phyloP scores from a whole-genome alignment of 768 basidiomycete genomes.

The Russula vinacea region DNA sequence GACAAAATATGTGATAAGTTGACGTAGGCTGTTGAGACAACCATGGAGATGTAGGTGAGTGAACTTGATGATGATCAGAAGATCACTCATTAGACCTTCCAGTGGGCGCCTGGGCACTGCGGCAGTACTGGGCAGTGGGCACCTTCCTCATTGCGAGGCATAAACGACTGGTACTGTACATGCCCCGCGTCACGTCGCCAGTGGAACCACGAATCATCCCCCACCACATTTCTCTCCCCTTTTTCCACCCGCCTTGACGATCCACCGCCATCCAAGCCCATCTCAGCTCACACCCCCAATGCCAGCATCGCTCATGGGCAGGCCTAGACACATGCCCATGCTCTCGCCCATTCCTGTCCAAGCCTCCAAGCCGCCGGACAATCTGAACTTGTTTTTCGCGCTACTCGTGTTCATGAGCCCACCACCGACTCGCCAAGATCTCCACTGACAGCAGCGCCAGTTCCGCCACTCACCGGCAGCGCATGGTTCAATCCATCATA shows the following conservation, averaged over 20 bases:
- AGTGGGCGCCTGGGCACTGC: too few species aligned
- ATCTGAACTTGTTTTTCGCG: background rate
- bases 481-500: slow-evolving; percentile 13
- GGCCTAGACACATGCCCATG: too few species aligned
- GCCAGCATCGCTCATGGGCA: slow-evolving; percentile 2
- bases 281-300: slow-evolving; percentile 8
- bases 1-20: too few species aligned
- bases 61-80: too few species aligned
- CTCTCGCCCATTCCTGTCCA: slow-evolving; percentile 15
- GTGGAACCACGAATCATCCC: slow-evolving; percentile 2
- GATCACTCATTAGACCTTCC: too few species aligned
- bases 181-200: slow-evolving; percentile 19
- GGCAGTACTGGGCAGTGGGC: too few species aligned
- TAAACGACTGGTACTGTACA: slow-evolving; percentile 24
- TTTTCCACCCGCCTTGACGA: background rate
- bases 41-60: too few species aligned
- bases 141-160: slow-evolving; percentile 27
- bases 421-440: background rate
- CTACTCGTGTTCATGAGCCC: slow-evolving; percentile 16
- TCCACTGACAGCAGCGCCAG: too few species aligned
- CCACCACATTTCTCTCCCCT: too few species aligned
- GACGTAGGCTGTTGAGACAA: too few species aligned
- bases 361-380: background rate
- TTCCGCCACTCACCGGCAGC: slow-evolving; percentile 17
- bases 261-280: background rate